Percentiles rank a stretch among this genome's conserved stretches.
These are phyloP conservation scores for Saccharomycopsis fibuligera DNA, from an alignment of 805 yeast genomes.

Conservation along the genomic window DNA sequence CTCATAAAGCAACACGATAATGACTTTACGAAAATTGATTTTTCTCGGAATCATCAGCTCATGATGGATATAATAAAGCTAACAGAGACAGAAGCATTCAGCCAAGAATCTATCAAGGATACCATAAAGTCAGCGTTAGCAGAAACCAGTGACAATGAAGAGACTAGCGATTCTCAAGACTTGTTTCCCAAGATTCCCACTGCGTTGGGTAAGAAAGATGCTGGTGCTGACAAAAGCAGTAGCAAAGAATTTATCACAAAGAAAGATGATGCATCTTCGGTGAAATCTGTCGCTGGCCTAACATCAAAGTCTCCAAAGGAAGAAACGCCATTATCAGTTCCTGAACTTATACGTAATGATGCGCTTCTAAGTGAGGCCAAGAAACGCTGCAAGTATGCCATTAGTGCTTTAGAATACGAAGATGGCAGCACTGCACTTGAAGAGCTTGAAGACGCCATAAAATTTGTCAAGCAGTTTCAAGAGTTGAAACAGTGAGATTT, in stretches of 20 bases:
- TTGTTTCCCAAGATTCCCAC: neutral
- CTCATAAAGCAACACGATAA: neutral
- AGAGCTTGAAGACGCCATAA: conserved; percentile 34
- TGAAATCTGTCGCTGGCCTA: neutral
- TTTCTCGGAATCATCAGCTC: neutral
- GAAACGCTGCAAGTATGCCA: conserved; percentile 46
- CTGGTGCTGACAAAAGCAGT: neutral
- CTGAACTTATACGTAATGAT: neutral
- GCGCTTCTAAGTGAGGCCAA: conserved; percentile 3
- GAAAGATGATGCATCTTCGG: neutral
- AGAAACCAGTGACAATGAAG: neutral
- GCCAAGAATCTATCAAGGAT: neutral
- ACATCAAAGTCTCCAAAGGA: too few species aligned
- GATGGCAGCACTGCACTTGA: conserved; percentile 61
- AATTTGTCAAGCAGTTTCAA: neutral
- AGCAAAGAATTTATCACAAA: neutral
- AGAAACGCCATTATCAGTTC: neutral
- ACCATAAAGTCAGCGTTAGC: neutral
- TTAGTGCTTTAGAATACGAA: conserved; percentile 72
- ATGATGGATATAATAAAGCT: neutral
- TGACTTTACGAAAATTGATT: neutral
- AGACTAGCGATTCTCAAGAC: neutral
- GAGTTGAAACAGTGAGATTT: neutral
- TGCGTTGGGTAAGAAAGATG: too few species aligned
- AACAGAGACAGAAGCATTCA: neutral